Conservation (phyloP, 2,329 filamentous ascomycete species). For the Didymellaceae sp. region DNA sequence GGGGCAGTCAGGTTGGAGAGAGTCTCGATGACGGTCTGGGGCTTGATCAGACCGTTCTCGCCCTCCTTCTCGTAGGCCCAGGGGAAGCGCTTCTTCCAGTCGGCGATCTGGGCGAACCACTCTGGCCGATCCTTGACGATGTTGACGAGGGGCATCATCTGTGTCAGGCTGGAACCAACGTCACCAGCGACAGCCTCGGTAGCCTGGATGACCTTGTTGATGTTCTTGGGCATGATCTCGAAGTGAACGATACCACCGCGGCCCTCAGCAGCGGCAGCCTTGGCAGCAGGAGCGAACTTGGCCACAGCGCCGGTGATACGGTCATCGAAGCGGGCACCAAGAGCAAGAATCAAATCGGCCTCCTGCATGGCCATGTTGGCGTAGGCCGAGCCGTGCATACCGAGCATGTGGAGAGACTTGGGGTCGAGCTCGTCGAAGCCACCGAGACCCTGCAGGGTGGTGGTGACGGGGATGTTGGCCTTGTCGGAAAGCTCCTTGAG, state of each 20-base stretch:
- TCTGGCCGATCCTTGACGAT: slow-evolving; percentile 71
- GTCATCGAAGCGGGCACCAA: slow-evolving; percentile 94
- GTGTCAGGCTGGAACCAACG: slow-evolving; percentile 77
- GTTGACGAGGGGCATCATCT: slow-evolving; percentile 76
- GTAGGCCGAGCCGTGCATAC: slow-evolving; percentile 97
- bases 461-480: slow-evolving; percentile 90
- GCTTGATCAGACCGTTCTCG: slow-evolving; percentile 83
- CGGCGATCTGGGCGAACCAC: slow-evolving; percentile 89
- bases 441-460: slow-evolving; percentile 91
- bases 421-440: slow-evolving; percentile 91
- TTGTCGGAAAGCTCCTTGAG: slow-evolving; percentile 90
- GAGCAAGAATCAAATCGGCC: slow-evolving; percentile 91
- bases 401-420: slow-evolving; percentile 96
- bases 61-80: slow-evolving; percentile 83
- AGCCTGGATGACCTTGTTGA: slow-evolving; percentile 98
- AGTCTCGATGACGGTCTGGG: slow-evolving; percentile 89
- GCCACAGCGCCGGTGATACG: slow-evolving; percentile 82
- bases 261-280: slow-evolving; percentile 80
- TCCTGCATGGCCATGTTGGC: slow-evolving; percentile 99
- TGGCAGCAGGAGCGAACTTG: slow-evolving; percentile 90
- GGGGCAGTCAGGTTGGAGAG: slow-evolving; percentile 82
- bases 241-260: slow-evolving; percentile 97
- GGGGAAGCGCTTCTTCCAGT: slow-evolving; percentile 92
- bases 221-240: slow-evolving; percentile 99
- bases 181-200: slow-evolving; percentile 96